These are phyloP conservation scores for Tanacetum coccineum DNA, from an alignment of 129 eudicot genomes.

Conservation along the genomic window DNA sequence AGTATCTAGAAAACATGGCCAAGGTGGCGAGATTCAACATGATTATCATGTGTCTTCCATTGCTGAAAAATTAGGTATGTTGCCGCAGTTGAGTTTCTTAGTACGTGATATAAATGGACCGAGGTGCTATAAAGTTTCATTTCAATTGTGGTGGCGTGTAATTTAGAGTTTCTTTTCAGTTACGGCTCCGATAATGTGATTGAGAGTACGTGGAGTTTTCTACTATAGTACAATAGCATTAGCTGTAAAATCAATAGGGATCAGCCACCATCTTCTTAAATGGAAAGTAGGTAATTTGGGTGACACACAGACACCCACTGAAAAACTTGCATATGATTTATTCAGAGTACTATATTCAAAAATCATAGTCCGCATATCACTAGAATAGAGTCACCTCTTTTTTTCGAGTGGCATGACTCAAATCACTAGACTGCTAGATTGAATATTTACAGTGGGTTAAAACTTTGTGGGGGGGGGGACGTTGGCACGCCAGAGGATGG, in stretches of 20 bases:
- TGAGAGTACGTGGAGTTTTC: not conserved
- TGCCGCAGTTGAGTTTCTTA: not conserved
- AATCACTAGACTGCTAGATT: not conserved
- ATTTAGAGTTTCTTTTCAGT: not conserved
- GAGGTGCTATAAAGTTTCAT: too few species aligned
- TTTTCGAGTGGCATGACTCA: not conserved
- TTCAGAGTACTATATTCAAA: not conserved
- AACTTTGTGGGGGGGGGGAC: too few species aligned
- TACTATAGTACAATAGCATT: not conserved
- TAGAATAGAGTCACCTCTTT: not conserved
- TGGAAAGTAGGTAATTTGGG: too few species aligned
- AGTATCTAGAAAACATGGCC: conserved; percentile 60
- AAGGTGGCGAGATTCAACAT: conserved; percentile 74
- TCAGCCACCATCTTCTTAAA: too few species aligned
- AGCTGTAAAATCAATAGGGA: not conserved
- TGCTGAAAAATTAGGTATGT: conserved; percentile 50
- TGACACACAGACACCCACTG: too few species aligned
- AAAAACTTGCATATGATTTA: not conserved
- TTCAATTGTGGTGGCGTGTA: too few species aligned
- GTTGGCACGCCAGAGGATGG: too few species aligned
- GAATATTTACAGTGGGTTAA: too few species aligned
- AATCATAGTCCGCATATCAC: not conserved
- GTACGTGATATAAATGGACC: not conserved
- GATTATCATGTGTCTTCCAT: conserved; percentile 87
- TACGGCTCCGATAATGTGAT: not conserved